Percentiles rank a stretch among this genome's conserved stretches.
phyloP scores from a whole-genome alignment of 169 alveolate species.

The Cryptosporidium meleagridis region DNA sequence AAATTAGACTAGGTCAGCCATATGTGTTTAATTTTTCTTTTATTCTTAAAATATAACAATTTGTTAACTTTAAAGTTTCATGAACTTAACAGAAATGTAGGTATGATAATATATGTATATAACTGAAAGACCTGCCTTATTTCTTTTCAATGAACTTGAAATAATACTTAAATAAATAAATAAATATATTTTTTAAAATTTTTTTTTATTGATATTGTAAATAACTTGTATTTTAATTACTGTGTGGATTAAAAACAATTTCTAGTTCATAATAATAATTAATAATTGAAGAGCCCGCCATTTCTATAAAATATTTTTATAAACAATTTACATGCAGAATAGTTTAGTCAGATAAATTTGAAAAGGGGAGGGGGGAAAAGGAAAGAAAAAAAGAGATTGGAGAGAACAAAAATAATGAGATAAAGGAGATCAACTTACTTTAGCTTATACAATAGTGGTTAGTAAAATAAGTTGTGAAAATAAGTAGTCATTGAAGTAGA shows the following conservation, averaged over 20 bases:
- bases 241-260: slow-evolving; percentile 5
- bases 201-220: too few species aligned
- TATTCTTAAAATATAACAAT: too few species aligned
- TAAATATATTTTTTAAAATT: too few species aligned
- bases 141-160: too few species aligned
- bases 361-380: not conserved
- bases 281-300: slow-evolving; percentile 1
- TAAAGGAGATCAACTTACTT: too few species aligned
- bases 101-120: not conserved
- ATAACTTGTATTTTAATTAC: not conserved
- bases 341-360: not conserved
- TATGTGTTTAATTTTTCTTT: not conserved
- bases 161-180: too few species aligned
- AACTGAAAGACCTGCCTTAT: not conserved
- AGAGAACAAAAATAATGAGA: not conserved
- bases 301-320: not conserved
- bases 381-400: not conserved
- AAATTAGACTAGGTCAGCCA: not conserved
- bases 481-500: too few species aligned
- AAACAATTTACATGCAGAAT: not conserved
- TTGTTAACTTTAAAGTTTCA: not conserved
- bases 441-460: not conserved
- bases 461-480: too few species aligned
- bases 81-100: not conserved
- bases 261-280: slow-evolving; percentile 6